phyloP scores from a whole-genome alignment of 2,329 filamentous ascomycete genomes.

The Diplodia intermedia region DNA sequence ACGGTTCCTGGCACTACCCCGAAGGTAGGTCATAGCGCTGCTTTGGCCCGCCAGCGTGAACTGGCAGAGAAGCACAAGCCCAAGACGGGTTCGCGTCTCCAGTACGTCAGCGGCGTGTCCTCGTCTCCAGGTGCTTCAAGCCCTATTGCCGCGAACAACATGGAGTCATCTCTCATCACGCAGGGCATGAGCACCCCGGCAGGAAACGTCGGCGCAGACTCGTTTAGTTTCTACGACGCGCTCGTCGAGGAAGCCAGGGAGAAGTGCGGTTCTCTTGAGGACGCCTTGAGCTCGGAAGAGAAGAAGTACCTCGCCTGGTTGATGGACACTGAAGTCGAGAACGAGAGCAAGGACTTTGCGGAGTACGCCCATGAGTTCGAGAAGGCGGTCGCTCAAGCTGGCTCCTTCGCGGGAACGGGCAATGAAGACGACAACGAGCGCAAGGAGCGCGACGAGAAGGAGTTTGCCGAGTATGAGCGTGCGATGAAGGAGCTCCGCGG shows the following conservation, averaged over 20 bases:
- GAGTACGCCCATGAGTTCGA: background rate
- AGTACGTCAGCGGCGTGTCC: conserved; percentile 9
- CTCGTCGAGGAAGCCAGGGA: background rate
- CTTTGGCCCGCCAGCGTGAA: conserved; percentile 23
- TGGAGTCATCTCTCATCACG: conserved; percentile 21
- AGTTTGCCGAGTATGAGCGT: background rate
- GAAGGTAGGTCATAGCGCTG: background rate
- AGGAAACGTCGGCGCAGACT: background rate
- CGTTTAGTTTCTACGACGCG: background rate
- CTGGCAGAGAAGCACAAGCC: conserved; percentile 31
- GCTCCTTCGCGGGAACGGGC: background rate
- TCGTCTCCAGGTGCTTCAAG: conserved; percentile 18
- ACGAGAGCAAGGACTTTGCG: background rate
- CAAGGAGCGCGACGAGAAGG: too few species aligned
- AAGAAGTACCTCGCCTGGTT: background rate
- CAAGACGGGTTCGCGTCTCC: conserved; percentile 13
- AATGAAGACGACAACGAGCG: background rate
- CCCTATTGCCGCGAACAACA: background rate
- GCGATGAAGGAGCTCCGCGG: background rate
- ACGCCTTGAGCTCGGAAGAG: background rate
- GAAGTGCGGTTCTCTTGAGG: background rate
- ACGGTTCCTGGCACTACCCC: background rate
- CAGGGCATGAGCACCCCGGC: background rate
- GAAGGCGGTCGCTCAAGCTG: background rate
- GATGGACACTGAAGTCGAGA: background rate